These are phyloP conservation scores for Glycyrrhiza uralensis DNA, from an alignment of 306 rosid genomes.

Conservation along the genomic window DNA sequence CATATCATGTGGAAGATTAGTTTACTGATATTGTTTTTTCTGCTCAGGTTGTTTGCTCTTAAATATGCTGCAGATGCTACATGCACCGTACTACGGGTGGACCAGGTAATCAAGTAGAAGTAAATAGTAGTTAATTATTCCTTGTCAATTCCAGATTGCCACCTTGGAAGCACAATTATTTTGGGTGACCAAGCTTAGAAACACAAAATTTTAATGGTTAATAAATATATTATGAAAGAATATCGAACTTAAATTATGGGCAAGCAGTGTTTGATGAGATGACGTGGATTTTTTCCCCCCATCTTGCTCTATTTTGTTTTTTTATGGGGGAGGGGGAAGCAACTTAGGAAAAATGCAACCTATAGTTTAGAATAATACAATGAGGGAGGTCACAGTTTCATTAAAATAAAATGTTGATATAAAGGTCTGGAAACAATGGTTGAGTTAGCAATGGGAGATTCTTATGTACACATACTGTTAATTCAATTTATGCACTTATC, in stretches of 20 bases:
- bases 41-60: slow-evolving; percentile 72
- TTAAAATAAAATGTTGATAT: no score
- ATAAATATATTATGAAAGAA: not conserved
- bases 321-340: not conserved
- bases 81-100: slow-evolving; percentile 92
- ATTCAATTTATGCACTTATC: not conserved
- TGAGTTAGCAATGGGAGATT: not conserved
- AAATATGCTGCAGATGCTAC: slow-evolving; percentile 94
- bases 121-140: not conserved
- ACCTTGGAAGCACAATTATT: not conserved
- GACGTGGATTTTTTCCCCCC: not conserved
- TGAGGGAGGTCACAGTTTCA: not conserved
- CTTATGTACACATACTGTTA: not conserved
- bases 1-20: not conserved
- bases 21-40: slow-evolving; percentile 5
- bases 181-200: not conserved
- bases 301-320: not conserved
- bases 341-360: not conserved
- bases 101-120: slow-evolving; percentile 61
- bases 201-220: not conserved
- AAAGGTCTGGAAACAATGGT: not conserved
- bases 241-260: not conserved
- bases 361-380: not conserved
- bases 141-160: not conserved
- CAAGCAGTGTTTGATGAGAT: not conserved